Evolutionary conservation across 768 basidiomycete species (phyloP).

Genomic region (Leucogyrophana mollusca): DNA sequence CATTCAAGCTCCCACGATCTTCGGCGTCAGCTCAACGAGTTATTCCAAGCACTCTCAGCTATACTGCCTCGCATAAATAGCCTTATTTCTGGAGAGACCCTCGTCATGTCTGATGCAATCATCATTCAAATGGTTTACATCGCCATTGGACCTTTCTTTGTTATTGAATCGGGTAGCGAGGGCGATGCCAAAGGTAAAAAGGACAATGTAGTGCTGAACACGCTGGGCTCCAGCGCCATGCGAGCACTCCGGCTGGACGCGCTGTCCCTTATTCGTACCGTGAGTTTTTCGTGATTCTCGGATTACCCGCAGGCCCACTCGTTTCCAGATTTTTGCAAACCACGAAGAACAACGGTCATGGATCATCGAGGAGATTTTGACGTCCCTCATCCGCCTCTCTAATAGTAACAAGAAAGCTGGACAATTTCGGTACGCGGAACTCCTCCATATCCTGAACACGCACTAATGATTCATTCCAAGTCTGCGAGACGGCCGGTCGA

Average conservation of each 20-base stretch:
- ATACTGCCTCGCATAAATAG: conserved; percentile 73
- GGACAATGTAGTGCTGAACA: conserved; percentile 53
- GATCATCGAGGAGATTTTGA: conserved; percentile 97
- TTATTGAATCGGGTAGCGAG: conserved; percentile 64
- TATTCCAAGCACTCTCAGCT: conserved; percentile 70
- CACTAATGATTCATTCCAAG: conserved; percentile 37
- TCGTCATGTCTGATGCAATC: conserved; percentile 80
- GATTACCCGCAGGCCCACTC: conserved; percentile 3
- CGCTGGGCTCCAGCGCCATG: conserved; percentile 78
- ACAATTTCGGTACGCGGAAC: conserved; percentile 69
- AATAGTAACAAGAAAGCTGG: conserved; percentile 89
- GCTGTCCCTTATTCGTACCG: conserved; percentile 79
- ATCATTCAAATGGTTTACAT: conserved; percentile 94
- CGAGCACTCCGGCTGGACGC: conserved; percentile 80
- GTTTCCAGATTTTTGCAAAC: conserved; percentile 79
- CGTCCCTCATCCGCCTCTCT: conserved; percentile 85
- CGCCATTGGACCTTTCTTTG: conserved; percentile 92
- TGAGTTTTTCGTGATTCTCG: conserved; percentile 37
- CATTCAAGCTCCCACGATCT: conserved; percentile 31
- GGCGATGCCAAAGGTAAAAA: conserved; percentile 57
- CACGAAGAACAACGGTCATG: conserved; percentile 89
- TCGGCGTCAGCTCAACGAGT: conserved; percentile 57
- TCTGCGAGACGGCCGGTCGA: conserved; percentile 85
- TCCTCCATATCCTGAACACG: neutral
- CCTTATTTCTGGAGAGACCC: conserved; percentile 68